Percentiles rank a stretch among this genome's conserved stretches.
phyloP scores from a whole-genome alignment of 768 basidiomycete genomes.

The Tylopilus felleus region DNA sequence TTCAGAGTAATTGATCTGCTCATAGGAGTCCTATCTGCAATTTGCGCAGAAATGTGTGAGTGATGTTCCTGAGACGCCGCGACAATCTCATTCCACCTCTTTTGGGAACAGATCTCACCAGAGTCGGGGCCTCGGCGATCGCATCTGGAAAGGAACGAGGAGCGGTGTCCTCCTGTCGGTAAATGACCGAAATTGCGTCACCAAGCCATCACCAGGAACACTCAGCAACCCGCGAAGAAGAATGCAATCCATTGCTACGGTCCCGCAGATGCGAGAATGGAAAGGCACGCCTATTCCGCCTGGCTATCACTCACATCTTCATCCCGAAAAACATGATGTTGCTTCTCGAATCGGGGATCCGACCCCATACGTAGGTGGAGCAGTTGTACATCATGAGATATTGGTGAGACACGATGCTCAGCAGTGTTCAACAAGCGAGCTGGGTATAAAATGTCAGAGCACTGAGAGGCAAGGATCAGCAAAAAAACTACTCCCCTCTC shows the following conservation, averaged over 20 bases:
- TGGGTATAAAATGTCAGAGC: constrained; percentile 26
- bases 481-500: constrained; percentile 10
- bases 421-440: constrained; percentile 17
- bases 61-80: background rate
- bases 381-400: constrained; percentile 9
- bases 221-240: constrained; percentile 13
- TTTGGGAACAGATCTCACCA: constrained; percentile 13
- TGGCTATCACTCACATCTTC: constrained; percentile 21
- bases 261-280: constrained; percentile 28
- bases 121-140: constrained; percentile 18
- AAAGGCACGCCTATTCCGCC: constrained; percentile 30
- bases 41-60: background rate
- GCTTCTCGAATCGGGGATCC: constrained; percentile 22
- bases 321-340: constrained; percentile 17
- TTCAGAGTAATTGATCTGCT: background rate
- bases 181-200: constrained; percentile 27
- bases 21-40: background rate
- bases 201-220: constrained; percentile 11
- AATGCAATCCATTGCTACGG: constrained; percentile 20
- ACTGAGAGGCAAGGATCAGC: constrained; percentile 14
- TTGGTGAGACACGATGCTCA: constrained; percentile 15
- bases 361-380: constrained; percentile 21
- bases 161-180: constrained; percentile 9
- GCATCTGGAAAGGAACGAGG: constrained; percentile 12
- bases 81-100: background rate